phyloP scores from a whole-genome alignment of 371 early-diverging fungal genomes.

The Gilbertella persicaria region DNA sequence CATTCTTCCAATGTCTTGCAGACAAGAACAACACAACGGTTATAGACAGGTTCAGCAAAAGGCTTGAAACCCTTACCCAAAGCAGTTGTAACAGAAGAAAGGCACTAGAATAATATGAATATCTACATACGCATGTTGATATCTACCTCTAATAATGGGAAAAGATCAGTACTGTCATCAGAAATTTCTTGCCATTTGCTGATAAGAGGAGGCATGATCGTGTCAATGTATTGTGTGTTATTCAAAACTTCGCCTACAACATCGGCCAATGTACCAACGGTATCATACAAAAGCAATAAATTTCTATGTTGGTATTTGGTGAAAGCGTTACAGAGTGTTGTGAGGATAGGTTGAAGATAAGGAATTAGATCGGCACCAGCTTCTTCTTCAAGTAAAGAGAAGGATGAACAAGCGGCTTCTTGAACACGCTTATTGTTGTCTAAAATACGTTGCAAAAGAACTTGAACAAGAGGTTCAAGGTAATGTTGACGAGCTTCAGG shows the following conservation, averaged over 20 bases:
- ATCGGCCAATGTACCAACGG: constrained; percentile 92
- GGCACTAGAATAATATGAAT: constrained; percentile 55
- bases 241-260: constrained; percentile 80
- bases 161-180: constrained; percentile 83
- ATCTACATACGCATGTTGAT: neutral
- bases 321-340: constrained; percentile 78
- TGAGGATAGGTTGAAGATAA: constrained; percentile 80
- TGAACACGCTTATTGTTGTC: constrained; percentile 95
- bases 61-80: constrained; percentile 84
- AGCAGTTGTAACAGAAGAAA: constrained; percentile 86
- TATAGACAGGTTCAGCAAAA: constrained; percentile 82
- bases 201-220: constrained; percentile 84
- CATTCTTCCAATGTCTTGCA: constrained; percentile 70
- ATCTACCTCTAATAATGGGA: constrained; percentile 85
- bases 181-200: constrained; percentile 75
- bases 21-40: constrained; percentile 83
- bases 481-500: constrained; percentile 66
- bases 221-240: constrained; percentile 71
- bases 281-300: constrained; percentile 88
- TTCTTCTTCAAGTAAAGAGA: constrained; percentile 90
- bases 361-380: constrained; percentile 77
- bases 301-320: constrained; percentile 89
- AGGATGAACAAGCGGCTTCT: constrained; percentile 91
- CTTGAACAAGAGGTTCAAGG: constrained; percentile 78
- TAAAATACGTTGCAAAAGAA: constrained; percentile 74